Evolutionary conservation across 208 protist species (phyloP).

Genomic region (Crithidia bombi): DNA sequence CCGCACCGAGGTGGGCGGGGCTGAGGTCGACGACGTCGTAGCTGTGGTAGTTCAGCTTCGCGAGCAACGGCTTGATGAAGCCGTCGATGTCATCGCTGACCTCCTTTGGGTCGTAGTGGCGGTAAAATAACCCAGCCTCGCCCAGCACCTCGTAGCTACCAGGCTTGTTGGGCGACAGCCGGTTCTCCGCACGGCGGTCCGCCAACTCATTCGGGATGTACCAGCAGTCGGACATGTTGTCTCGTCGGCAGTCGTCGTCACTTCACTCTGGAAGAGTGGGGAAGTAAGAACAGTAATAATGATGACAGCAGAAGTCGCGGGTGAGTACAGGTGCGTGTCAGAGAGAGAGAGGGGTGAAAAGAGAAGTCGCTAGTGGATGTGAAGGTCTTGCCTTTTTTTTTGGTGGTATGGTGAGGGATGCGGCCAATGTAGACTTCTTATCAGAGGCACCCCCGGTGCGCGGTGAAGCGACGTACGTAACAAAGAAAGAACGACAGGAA

Average conservation of each 20-base stretch:
- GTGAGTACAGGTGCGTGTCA: too few relatives aligned
- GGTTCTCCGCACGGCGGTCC: slow-evolving; percentile 60
- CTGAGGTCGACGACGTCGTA: slow-evolving; percentile 59
- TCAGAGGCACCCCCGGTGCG: too few relatives aligned
- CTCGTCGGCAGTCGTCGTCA: background rate
- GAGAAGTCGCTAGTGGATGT: too few relatives aligned
- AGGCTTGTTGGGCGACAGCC: slow-evolving; percentile 44
- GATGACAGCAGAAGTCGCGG: background rate
- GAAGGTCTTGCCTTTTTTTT: too few relatives aligned
- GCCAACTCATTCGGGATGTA: slow-evolving; percentile 49
- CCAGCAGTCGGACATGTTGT: slow-evolving; percentile 63
- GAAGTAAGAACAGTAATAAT: background rate
- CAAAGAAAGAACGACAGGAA: too few relatives aligned
- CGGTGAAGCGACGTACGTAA: too few relatives aligned
- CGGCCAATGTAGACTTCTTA: too few relatives aligned
- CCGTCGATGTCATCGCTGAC: slow-evolving; percentile 35
- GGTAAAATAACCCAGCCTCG: slow-evolving; percentile 44
- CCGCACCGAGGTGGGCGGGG: slow-evolving; percentile 30
- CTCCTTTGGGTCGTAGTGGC: slow-evolving; percentile 35
- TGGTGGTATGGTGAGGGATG: too few relatives aligned
- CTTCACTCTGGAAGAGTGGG: too few relatives aligned
- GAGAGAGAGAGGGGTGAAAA: too few relatives aligned
- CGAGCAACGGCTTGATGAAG: slow-evolving; percentile 43
- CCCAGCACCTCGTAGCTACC: slow-evolving; percentile 51
- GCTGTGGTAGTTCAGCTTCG: slow-evolving; percentile 48